A percentile compares a stretch with the other conserved stretches of the same genome.
Conservation (phyloP, 2,329 filamentous ascomycete genomes). For the Fusarium marasasianum region DNA sequence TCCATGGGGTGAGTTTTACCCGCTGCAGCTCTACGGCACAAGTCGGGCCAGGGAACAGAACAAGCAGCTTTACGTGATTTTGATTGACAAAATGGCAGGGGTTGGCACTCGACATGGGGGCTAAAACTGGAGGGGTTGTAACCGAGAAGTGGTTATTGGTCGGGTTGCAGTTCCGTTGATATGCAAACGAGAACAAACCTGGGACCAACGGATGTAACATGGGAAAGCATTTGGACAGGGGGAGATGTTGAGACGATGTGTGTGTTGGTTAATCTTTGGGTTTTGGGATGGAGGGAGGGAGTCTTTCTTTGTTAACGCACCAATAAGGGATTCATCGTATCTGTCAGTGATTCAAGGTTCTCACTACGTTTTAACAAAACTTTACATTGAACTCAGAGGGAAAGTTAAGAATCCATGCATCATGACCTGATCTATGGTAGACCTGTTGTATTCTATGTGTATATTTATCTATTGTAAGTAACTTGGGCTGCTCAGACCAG, state of each 20-base stretch:
- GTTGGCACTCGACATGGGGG: not conserved
- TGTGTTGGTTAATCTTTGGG: constrained; percentile 11
- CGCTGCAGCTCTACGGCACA: constrained; percentile 24
- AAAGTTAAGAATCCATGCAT: not conserved
- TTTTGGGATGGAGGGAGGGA: not conserved
- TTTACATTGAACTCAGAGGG: accelerated
- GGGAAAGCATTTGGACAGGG: not conserved
- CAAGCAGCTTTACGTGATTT: not conserved
- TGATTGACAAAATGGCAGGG: not conserved
- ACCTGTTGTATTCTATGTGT: not conserved
- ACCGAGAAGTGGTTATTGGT: not conserved
- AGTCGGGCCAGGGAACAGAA: not conserved
- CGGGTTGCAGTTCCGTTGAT: constrained; percentile 2
- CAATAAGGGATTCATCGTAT: not conserved
- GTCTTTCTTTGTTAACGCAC: constrained; percentile 3
- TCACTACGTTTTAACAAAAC: not conserved
- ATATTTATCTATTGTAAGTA: not conserved
- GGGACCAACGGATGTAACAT: constrained; percentile 12
- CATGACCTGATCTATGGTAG: not conserved
- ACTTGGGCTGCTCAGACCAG: not conserved
- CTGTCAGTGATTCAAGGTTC: not conserved
- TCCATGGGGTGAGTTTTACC: constrained; percentile 15
- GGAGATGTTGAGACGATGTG: not conserved
- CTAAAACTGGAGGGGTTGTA: not conserved
- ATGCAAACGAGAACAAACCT: not conserved